Base-by-base conservation (phyloP, 2,329 filamentous ascomycete genomes). In the Hirsutella thompsonii region DNA sequence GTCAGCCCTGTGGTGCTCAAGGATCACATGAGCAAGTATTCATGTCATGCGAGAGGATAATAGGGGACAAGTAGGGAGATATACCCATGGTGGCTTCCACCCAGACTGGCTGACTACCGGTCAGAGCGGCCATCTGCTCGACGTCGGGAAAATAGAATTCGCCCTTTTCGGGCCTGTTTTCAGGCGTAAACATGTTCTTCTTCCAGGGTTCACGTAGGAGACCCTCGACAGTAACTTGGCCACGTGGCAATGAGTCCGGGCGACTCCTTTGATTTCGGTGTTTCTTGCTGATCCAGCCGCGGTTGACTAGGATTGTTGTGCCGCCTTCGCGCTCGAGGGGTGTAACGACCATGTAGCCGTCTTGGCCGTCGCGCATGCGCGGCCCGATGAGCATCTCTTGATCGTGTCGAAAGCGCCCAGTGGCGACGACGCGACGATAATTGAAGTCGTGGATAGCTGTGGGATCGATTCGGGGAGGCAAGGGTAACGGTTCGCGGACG, bases 111-210 rank as follows among this genome's bases (percentile, higher is more conserved):
- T 95, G 87, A 53, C 83, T 89, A 1, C 84, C 86, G 20, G 79
- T 80, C 57, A 87, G 63, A 46, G 68, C 70, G 2, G 92, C 92
- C 92, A 98, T 98, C 69, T 95, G 78, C 52, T 73, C 62, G 20
- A 98, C 86, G 61, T 94, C 90, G 0, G 92, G 90, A 55, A 98
- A 98, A 64, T 94, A 94, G 59, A 93, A 98, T 60, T 88, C 81
- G 44, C 81, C 77, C 55, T 79, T 79, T 50, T 89, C 81, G 0
- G 90, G 90, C 51, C 77, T 70, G 53, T 98, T 98, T 0, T 83
- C 79, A 0, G 92, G 92, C 42, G 92, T 98, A 60, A 98, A 98
- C 74, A 89, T 83, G 60, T 98, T 98, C 72, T 90, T 94, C 73
- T 94, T 92, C 76, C 86, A 94, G 8, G 90, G 90, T 64, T 92